These are phyloP conservation scores for Kwoniella dendrophila DNA, from an alignment of 768 basidiomycete species.

Conservation along the genomic window DNA sequence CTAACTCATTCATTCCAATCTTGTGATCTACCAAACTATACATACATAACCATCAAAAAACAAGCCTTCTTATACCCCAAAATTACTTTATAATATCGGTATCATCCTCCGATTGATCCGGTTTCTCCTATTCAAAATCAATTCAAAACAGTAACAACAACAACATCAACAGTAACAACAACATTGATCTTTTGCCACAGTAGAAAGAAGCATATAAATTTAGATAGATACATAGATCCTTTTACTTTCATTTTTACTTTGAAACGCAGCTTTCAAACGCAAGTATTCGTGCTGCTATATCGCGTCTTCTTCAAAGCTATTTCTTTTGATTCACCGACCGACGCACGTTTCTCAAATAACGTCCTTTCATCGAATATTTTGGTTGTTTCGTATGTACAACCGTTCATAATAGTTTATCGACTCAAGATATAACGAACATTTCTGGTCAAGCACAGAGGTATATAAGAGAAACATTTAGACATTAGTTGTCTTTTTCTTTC, in stretches of 20 bases:
- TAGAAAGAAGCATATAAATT: too few species aligned
- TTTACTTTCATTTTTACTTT: too few species aligned
- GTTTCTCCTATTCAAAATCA: background rate
- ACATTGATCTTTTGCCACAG: too few species aligned
- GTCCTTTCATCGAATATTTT: background rate
- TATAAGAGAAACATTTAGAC: background rate
- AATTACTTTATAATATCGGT: background rate
- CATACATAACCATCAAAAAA: background rate
- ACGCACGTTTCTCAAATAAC: slow-evolving; percentile 1
- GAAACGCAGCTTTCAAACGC: too few species aligned
- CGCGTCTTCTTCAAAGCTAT: background rate
- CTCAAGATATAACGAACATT: too few species aligned
- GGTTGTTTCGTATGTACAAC: background rate
- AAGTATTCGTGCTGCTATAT: too few species aligned
- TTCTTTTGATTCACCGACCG: background rate
- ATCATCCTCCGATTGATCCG: slow-evolving; percentile 1
- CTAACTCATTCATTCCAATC: background rate
- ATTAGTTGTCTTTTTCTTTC: too few species aligned
- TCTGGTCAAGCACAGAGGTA: too few species aligned
- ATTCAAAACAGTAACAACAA: background rate
- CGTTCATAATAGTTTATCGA: too few species aligned
- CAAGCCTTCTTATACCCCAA: background rate
- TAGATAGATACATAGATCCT: too few species aligned
- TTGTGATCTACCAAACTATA: background rate
- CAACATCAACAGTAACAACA: too few species aligned